phyloP scores from a whole-genome alignment of 1,139 yeast species.

The Suhomyces atakaporum region DNA sequence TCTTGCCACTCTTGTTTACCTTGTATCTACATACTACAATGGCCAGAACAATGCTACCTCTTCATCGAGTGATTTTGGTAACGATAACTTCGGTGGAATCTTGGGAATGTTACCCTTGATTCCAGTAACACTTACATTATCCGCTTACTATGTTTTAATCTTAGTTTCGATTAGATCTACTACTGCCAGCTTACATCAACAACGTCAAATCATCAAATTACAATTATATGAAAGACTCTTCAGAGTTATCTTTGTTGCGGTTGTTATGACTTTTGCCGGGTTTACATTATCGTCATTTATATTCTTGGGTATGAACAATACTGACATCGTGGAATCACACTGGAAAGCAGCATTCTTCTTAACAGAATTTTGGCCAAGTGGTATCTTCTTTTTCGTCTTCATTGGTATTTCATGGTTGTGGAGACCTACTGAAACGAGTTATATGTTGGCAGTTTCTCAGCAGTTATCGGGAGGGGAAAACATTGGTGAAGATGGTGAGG shows the following conservation, averaged over 20 bases:
- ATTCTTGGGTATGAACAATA: conserved; percentile 69
- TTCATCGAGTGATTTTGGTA: conserved; percentile 23
- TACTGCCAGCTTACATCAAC: conserved; percentile 70
- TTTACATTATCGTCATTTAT: conserved; percentile 70
- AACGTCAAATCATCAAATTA: conserved; percentile 89
- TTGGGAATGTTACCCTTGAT: conserved; percentile 49
- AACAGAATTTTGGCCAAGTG: conserved; percentile 93
- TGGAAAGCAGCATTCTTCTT: conserved; percentile 93
- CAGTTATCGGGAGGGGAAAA: conserved; percentile 77
- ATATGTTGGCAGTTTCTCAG: conserved; percentile 91
- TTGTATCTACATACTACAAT: conserved; percentile 64
- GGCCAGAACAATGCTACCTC: conserved; percentile 40
- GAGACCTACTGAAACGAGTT: conserved; percentile 97
- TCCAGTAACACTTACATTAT: conserved; percentile 72
- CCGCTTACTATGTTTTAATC: conserved; percentile 73
- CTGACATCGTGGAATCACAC: conserved; percentile 78
- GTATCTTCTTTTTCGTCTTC: conserved; percentile 82
- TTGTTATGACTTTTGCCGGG: conserved; percentile 53
- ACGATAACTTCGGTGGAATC: conserved; percentile 23
- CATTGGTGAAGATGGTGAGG: conserved; percentile 60
- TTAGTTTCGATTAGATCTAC: conserved; percentile 75
- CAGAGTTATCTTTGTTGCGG: conserved; percentile 70
- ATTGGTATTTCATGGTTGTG: conserved; percentile 86
- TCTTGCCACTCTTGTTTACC: conserved; percentile 63
- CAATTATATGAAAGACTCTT: conserved; percentile 81